phyloP scores from a whole-genome alignment of 306 rosid species.

The Casuarina cunninghamiana region DNA sequence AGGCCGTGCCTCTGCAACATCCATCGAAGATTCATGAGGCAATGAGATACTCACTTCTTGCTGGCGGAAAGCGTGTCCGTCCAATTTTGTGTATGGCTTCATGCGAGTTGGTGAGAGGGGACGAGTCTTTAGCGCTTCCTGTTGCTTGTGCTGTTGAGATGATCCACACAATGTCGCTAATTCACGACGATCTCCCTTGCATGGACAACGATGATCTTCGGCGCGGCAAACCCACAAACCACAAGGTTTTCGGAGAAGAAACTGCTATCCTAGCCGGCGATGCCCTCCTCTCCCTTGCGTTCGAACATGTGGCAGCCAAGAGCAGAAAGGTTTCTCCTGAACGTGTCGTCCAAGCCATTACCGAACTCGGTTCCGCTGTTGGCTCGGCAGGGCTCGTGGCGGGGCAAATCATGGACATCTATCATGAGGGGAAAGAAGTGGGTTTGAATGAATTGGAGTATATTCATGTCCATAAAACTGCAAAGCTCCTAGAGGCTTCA shows the following conservation, averaged over 20 bases:
- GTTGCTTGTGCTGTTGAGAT: conserved; percentile 43
- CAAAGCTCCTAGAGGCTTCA: conserved; percentile 32
- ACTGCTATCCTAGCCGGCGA: conserved; percentile 29
- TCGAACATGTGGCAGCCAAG: conserved; percentile 28
- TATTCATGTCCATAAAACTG: conserved; percentile 40
- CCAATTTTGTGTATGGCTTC: conserved; percentile 37
- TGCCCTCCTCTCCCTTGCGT: conserved; percentile 37
- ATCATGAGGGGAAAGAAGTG: conserved; percentile 25
- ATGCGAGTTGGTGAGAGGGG: conserved; percentile 43
- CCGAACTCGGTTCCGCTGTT: conserved; percentile 34
- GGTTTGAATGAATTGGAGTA: conserved; percentile 30
- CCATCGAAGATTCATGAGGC: conserved; percentile 35
- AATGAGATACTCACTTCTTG: conserved; percentile 34
- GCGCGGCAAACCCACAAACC: conserved; percentile 28
- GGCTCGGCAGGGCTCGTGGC: conserved; percentile 40
- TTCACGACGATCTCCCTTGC: conserved; percentile 47
- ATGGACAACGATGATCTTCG: conserved; percentile 39
- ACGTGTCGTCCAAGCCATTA: conserved; percentile 25
- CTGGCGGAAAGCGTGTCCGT: conserved; percentile 29
- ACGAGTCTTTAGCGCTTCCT: conserved; percentile 26
- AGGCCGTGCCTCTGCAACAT: conserved; percentile 36
- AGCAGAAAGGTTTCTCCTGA: conserved; percentile 11
- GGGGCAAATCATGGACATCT: conserved; percentile 38
- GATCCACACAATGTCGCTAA: conserved; percentile 33
- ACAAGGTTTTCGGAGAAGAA: conserved; percentile 37